A percentile compares a stretch with the other conserved stretches of the same genome.
These are phyloP conservation scores for Fraxinus ornus DNA, from an alignment of 305 asterid species.

Conservation along the genomic window DNA sequence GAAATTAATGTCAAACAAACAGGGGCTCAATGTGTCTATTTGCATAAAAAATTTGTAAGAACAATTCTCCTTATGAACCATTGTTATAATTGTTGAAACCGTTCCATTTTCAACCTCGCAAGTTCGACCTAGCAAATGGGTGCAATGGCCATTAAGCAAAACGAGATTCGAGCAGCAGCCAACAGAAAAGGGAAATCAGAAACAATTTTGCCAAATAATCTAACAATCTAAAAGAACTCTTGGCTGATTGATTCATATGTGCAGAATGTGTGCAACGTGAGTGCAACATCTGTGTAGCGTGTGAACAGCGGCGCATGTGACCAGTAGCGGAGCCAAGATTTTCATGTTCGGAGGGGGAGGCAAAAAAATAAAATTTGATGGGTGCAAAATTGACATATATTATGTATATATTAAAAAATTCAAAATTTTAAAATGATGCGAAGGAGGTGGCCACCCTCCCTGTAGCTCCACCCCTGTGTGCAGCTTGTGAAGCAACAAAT, in stretches of 20 bases:
- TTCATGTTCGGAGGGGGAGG: neutral
- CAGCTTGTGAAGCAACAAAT: neutral
- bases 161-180: neutral
- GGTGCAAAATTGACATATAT: neutral
- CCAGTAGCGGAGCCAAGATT: neutral
- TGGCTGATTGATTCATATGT: neutral
- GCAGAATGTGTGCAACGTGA: neutral
- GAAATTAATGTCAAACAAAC: too few species aligned
- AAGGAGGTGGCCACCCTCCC: neutral
- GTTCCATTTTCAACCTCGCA: neutral
- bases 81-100: too few species aligned
- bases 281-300: neutral
- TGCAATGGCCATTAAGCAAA: neutral
- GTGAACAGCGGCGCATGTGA: neutral
- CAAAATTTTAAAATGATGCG: neutral
- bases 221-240: neutral
- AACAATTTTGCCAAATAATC: neutral
- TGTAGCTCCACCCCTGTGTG: neutral
- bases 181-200: neutral
- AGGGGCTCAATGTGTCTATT: neutral
- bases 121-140: neutral
- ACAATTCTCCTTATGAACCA: neutral
- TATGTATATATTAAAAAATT: neutral
- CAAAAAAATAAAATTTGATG: neutral
- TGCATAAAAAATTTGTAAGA: neutral